Conservation (phyloP, 148 eudicot species). For the Chenopodium album region DNA sequence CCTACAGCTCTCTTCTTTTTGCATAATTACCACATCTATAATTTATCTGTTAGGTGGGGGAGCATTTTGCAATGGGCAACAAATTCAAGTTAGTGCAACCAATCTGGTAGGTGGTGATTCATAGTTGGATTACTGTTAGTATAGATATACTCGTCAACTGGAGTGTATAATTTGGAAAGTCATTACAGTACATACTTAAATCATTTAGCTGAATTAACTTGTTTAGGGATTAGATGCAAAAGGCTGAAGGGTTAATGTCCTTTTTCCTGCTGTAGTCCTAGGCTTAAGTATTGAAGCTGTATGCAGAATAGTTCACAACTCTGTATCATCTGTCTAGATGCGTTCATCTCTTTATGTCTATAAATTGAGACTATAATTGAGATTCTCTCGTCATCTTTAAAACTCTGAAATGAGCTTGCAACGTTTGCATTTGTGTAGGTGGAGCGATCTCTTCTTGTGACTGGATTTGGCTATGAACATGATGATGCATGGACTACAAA, state of each 20-base stretch:
- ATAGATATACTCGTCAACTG: neutral
- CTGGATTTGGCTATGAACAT: conserved; percentile 98
- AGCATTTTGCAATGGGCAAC: conserved; percentile 88
- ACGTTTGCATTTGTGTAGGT: conserved; percentile 45
- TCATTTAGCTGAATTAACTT: neutral
- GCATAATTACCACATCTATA: conserved; percentile 12
- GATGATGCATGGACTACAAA: conserved; percentile 97
- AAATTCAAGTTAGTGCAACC: conserved; percentile 66
- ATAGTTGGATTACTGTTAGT: neutral
- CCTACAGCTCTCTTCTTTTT: neutral
- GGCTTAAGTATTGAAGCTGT: conserved; percentile 1
- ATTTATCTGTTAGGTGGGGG: conserved; percentile 68
- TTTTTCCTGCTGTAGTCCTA: neutral
- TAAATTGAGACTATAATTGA: neutral
- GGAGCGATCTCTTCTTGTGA: conserved; percentile 87
- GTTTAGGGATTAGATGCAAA: neutral
- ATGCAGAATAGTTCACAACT: neutral
- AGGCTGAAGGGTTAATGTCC: neutral
- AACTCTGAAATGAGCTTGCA: neutral
- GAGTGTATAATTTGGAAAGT: neutral
- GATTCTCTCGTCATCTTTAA: neutral
- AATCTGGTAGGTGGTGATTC: conserved; percentile 61
- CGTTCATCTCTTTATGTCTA: neutral
- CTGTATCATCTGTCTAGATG: conserved; percentile 1
- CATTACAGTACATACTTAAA: too few relatives aligned